Base-by-base conservation (phyloP, 2,329 filamentous ascomycete species). In the Curvularia lunata region DNA sequence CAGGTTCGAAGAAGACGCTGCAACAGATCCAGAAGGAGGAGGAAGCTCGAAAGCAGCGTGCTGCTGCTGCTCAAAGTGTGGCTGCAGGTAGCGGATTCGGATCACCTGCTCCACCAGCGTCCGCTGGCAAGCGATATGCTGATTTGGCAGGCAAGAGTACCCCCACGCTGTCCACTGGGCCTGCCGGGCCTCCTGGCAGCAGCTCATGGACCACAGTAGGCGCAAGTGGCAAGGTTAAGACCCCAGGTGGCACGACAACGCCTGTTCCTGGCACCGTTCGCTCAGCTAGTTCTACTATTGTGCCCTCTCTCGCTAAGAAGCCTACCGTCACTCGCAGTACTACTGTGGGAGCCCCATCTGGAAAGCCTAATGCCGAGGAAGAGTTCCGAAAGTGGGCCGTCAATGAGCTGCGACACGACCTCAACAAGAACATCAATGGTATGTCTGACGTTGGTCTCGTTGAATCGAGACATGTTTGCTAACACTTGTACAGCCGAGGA, bases 1-100 rank as follows among this genome's bases (percentile, higher is more conserved):
- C 72, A 62, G 79, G 69, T 75, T 80, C 79, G 10, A 95, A 96
- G 82, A 97, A 97, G 85, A 97, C 92, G 0, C 83, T 98, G 43
- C 91, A 92, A 23, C 94, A 98, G 66, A 98, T 99, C 58, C 95
- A 98, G 76, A 93, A 93, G 62, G 95, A 99, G 79, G 95, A 99
- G 73, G 95, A 98, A 74, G 84, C 85, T 18, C 88, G 91, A 64
- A 99, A 99, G 83, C 88, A 90, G 69, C 91, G 90, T 75, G 85
- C 87, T 42, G 82, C 87, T 42, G 82, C 81, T 7, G 81, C 81
- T 32, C 81, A 82, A 7, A 79, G 79, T 38, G 77, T 82, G 10
- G 79, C 79, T 19, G 77, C 81, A 8, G 78, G 83, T 21, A 75
- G 75, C 13, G 64, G 72, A 18, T 78, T 80, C 58, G 78, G 79